Percentiles rank a stretch among this genome's conserved stretches.
These are phyloP conservation scores for Quillaja saponaria DNA, from an alignment of 306 rosid species.

Conservation along the genomic window DNA sequence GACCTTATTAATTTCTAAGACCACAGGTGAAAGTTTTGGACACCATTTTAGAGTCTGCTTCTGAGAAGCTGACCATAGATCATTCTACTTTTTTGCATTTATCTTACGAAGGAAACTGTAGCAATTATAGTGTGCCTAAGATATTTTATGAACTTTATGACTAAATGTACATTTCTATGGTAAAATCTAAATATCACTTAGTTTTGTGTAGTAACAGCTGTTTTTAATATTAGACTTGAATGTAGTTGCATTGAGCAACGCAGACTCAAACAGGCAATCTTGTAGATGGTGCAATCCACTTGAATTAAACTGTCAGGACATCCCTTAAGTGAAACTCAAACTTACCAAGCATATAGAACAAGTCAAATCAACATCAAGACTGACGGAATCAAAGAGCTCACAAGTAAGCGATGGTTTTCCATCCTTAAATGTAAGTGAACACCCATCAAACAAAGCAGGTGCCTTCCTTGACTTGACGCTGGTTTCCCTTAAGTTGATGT, in stretches of 20 bases:
- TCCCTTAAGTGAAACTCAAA: constrained; percentile 1
- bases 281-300: background rate
- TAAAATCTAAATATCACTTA: no score
- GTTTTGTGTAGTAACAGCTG: no score
- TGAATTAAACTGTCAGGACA: background rate
- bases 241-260: background rate
- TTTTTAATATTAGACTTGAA: background rate
- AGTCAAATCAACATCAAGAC: constrained; percentile 76
- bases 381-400: constrained; percentile 77
- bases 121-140: background rate
- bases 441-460: constrained; percentile 62
- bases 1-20: constrained; percentile 5
- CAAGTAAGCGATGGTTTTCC: constrained; percentile 86
- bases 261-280: background rate
- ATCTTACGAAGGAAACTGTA: background rate
- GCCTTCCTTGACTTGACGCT: constrained; percentile 41
- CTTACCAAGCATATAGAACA: constrained; percentile 97
- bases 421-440: constrained; percentile 60
- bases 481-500: constrained; percentile 77
- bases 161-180: no score
- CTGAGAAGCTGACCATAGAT: background rate
- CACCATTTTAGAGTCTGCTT: constrained; percentile 12
- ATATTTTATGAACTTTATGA: constrained; percentile 1
- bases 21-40: background rate
- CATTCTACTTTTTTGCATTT: no score